Conservation (phyloP, 2,329 filamentous ascomycete genomes). For the Knufia fluminis region DNA sequence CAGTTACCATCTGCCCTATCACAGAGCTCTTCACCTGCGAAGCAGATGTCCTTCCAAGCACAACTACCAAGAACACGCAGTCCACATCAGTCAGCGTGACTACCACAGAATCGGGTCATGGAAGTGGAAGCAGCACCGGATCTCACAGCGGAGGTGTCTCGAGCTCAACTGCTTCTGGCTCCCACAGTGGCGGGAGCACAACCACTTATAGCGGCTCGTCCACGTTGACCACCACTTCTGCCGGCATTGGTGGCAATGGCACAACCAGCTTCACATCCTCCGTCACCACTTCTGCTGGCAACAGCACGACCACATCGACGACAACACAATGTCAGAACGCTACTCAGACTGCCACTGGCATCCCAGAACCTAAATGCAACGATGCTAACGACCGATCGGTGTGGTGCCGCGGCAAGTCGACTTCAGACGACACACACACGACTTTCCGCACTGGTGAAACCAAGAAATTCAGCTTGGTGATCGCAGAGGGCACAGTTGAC, state of each 20-base stretch:
- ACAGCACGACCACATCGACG: conserved; percentile 10
- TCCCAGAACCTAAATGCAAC: conserved; percentile 15
- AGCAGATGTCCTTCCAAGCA: background rate
- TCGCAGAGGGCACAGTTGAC: conserved; percentile 11
- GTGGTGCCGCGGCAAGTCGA: conserved; percentile 16
- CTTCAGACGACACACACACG: conserved; percentile 13
- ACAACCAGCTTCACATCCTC: conserved; percentile 6
- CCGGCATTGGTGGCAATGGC: background rate
- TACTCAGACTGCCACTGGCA: conserved; percentile 5
- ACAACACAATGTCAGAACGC: background rate
- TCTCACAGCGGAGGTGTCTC: too few relatives aligned
- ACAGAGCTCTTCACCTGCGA: conserved; percentile 16
- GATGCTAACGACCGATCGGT: conserved; percentile 11
- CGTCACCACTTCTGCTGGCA: conserved; percentile 1
- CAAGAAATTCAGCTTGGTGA: conserved; percentile 14
- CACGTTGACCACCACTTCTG: background rate
- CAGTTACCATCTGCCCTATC: conserved; percentile 19
- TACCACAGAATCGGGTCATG: background rate
- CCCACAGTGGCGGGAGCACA: conserved; percentile 5
- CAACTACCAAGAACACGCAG: background rate
- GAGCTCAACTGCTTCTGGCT: too few relatives aligned
- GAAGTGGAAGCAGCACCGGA: background rate
- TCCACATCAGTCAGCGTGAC: background rate
- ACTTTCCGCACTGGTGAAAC: conserved; percentile 13
- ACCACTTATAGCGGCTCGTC: background rate